These are phyloP conservation scores for Beauveria pseudobassiana DNA, from an alignment of 2,329 filamentous ascomycete species.

Conservation along the genomic window DNA sequence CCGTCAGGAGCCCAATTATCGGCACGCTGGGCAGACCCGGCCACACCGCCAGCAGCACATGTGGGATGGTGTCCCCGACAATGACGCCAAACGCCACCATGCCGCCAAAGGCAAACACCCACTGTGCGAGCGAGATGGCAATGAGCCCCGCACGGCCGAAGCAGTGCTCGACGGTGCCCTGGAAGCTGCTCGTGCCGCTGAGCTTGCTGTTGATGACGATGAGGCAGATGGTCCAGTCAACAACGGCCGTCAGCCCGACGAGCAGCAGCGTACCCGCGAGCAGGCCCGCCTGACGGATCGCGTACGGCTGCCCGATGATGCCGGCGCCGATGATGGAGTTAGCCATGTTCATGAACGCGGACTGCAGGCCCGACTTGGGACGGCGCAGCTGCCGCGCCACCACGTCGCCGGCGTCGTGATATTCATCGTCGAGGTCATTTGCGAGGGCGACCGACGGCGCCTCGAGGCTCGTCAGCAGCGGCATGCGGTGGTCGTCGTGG, in stretches of 20 bases:
- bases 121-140: constrained; percentile 85
- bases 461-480: constrained; percentile 75
- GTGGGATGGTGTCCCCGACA: constrained; percentile 91
- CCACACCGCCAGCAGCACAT: constrained; percentile 77
- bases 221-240: constrained; percentile 96
- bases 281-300: constrained; percentile 87
- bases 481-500: constrained; percentile 47
- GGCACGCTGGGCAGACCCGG: constrained; percentile 64
- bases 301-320: constrained; percentile 84
- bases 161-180: constrained; percentile 92
- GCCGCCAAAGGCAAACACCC: constrained; percentile 96
- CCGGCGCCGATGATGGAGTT: constrained; percentile 88
- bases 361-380: constrained; percentile 76
- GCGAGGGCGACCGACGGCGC: constrained; percentile 68
- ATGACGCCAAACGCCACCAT: constrained; percentile 99
- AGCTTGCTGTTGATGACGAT: constrained; percentile 98
- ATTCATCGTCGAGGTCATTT: constrained; percentile 35
- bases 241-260: constrained; percentile 67
- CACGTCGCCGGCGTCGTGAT: constrained; percentile 38
- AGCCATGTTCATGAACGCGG: constrained; percentile 99
- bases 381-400: constrained; percentile 50
- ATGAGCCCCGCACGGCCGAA: constrained; percentile 84
- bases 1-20: constrained; percentile 73
- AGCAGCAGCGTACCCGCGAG: constrained; percentile 72
- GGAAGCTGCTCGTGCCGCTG: constrained; percentile 87